Conservation (phyloP, 345 rosid genomes). For the Excoecaria cochinchinensis region DNA sequence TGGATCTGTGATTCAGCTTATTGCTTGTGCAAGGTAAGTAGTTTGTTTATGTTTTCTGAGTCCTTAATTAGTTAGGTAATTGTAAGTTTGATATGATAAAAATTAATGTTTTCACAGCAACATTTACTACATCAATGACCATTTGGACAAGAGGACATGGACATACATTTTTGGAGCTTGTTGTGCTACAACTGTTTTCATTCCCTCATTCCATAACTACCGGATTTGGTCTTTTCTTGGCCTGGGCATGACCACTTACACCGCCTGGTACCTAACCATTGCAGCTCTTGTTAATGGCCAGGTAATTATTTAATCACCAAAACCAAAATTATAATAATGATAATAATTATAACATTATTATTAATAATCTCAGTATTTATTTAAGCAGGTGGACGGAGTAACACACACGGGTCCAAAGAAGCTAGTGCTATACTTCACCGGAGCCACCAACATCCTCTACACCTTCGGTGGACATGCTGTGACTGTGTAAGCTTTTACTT, state of each 20-base stretch:
- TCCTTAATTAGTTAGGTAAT: not conserved
- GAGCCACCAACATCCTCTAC: slow-evolving; percentile 96
- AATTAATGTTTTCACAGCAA: slow-evolving; percentile 45
- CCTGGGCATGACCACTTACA: slow-evolving; percentile 98
- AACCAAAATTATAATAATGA: too few species aligned
- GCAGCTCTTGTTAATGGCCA: slow-evolving; percentile 85
- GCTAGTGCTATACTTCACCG: slow-evolving; percentile 93
- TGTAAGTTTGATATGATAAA: too few species aligned
- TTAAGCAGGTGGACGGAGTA: slow-evolving; percentile 56
- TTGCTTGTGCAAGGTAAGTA: slow-evolving; percentile 87
- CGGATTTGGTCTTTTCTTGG: slow-evolving; percentile 99
- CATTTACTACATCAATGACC: slow-evolving; percentile 95
- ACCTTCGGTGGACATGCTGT: slow-evolving; percentile 99
- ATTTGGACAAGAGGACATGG: slow-evolving; percentile 97
- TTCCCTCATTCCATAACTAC: slow-evolving; percentile 97
- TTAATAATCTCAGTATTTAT: slow-evolving; percentile 2
- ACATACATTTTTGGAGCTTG: slow-evolving; percentile 99
- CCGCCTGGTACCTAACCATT: slow-evolving; percentile 93
- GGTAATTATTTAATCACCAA: slow-evolving; percentile 32
- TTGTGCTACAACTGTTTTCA: slow-evolving; percentile 98
- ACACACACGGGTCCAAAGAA: slow-evolving; percentile 72
- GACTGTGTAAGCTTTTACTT: slow-evolving; percentile 71
- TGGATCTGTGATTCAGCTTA: slow-evolving; percentile 97
- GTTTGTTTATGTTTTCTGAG: not conserved
- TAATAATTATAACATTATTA: not conserved